phyloP scores from a whole-genome alignment of 441 rosid genomes.

The Pelargonium australe region DNA sequence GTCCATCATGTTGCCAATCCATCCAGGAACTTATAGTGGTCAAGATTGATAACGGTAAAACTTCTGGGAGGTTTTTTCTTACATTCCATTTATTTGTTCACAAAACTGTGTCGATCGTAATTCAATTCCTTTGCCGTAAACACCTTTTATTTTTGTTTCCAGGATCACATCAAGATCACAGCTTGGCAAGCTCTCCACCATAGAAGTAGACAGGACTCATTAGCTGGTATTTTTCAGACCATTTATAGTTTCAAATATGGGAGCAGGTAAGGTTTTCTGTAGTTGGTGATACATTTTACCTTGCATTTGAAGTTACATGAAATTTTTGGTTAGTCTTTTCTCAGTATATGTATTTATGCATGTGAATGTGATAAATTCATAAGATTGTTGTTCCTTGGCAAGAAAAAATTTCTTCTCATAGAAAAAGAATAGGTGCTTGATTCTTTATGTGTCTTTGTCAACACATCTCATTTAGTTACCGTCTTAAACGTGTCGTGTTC shows the following conservation, averaged over 20 bases:
- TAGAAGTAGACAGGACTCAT: background rate
- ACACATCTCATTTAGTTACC: too few species aligned
- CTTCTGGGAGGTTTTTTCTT: slow-evolving; percentile 11
- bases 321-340: background rate
- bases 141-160: background rate
- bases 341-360: too few species aligned
- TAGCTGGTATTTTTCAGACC: background rate
- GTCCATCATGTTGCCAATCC: slow-evolving; percentile 78
- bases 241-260: background rate
- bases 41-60: slow-evolving; percentile 43
- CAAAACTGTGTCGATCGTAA: background rate
- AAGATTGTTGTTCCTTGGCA: background rate
- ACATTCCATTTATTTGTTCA: slow-evolving; percentile 17
- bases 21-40: slow-evolving; percentile 63
- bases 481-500: too few species aligned
- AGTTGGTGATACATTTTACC: background rate
- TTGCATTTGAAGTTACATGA: background rate
- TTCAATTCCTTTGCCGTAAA: background rate
- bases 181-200: background rate
- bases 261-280: background rate
- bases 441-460: too few species aligned
- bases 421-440: too few species aligned
- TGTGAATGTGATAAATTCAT: background rate
- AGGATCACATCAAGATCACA: background rate
- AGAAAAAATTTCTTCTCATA: too few species aligned